phyloP scores from a whole-genome alignment of 257 asterid genomes.

The Solanum corneliomulleri region DNA sequence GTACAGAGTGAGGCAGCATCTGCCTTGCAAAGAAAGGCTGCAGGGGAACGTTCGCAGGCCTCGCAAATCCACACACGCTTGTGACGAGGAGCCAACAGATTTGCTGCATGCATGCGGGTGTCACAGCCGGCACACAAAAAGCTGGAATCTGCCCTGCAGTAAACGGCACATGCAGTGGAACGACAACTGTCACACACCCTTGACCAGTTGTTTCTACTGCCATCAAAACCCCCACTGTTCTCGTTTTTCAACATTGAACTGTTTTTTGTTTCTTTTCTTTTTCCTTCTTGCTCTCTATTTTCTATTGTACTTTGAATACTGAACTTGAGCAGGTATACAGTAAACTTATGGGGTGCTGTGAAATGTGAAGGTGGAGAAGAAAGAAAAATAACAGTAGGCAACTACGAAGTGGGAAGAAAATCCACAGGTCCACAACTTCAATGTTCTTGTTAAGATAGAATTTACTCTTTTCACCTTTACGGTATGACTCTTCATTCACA shows the following conservation, averaged over 20 bases:
- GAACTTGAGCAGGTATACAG: background rate
- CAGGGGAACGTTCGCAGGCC: slow-evolving; percentile 55
- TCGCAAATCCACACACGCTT: slow-evolving; percentile 47
- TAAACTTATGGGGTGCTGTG: background rate
- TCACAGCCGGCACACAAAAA: slow-evolving; percentile 49
- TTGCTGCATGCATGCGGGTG: slow-evolving; percentile 32
- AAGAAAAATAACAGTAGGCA: background rate
- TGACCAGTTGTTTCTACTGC: slow-evolving; percentile 22
- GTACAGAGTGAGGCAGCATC: slow-evolving; percentile 74
- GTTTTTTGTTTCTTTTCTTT: background rate
- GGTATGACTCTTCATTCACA: background rate
- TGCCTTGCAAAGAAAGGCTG: slow-evolving; percentile 64
- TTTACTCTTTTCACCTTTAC: background rate
- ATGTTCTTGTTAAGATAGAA: background rate
- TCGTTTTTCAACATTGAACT: slow-evolving; percentile 26
- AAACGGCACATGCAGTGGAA: slow-evolving; percentile 31
- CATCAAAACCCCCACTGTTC: background rate
- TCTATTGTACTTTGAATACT: background rate
- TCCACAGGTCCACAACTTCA: slow-evolving; percentile 1
- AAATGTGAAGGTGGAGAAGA: background rate
- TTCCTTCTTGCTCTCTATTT: background rate
- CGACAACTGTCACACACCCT: slow-evolving; percentile 47
- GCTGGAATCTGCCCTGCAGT: slow-evolving; percentile 47
- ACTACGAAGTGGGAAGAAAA: slow-evolving; percentile 7
- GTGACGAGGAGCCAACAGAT: slow-evolving; percentile 19